Conservation (phyloP, 2,329 filamentous ascomycete genomes). For the Phialophora tarda region DNA sequence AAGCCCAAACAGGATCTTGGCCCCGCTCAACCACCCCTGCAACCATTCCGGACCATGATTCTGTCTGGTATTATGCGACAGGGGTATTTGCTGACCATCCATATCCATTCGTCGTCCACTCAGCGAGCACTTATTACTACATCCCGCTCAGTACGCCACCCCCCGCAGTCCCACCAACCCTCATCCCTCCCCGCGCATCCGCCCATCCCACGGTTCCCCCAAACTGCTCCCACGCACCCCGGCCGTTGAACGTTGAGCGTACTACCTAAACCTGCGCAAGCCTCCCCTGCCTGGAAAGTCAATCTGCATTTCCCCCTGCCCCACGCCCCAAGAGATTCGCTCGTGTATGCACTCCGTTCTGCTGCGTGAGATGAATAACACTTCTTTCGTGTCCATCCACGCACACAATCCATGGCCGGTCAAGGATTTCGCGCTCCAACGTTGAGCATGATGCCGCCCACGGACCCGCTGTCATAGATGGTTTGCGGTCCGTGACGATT, state of each 20-base stretch:
- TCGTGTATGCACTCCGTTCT: not conserved
- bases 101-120: not conserved
- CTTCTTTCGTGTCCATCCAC: not conserved
- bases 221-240: not conserved
- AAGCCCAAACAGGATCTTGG: no score
- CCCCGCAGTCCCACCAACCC: no score
- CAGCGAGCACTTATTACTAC: not conserved
- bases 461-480: no score
- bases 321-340: not conserved
- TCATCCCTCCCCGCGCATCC: not conserved
- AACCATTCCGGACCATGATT: not conserved
- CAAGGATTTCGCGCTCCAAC: not conserved
- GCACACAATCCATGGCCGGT: not conserved
- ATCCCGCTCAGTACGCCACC: not conserved
- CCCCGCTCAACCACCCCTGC: no score
- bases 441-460: no score
- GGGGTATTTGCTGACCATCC: not conserved
- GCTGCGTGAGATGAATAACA: not conserved
- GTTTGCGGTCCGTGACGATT: no score
- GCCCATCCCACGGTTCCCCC: not conserved
- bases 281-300: not conserved
- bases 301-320: not conserved
- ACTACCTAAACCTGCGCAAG: not conserved
- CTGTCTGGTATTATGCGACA: not conserved
- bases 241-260: not conserved